Evolutionary conservation across 2,329 filamentous ascomycete genomes (phyloP), one percentile per base, ranked within the genome.

Genomic region (Phyllosticta paracitricarpa): DNA sequence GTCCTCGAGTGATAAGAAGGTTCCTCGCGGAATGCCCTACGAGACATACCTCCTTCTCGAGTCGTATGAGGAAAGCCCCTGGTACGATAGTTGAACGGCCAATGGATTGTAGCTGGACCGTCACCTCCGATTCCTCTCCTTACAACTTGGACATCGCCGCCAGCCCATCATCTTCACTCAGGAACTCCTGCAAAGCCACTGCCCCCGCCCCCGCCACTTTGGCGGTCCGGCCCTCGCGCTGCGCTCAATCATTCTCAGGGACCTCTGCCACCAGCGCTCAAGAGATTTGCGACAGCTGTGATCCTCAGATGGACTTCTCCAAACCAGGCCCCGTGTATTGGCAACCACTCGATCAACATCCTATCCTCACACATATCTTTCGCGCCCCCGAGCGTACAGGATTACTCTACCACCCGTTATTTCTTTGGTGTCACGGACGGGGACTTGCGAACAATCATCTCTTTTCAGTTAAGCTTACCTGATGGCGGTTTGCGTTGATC

Each of bases 1-100:
- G 33, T 51, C 60, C 55, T 51, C 51, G n/a, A 14, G 33, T 0
- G 55, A 51, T 17, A 53, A 57, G 51, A 54, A 58, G 60, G 40
- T 61, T 6, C 59, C 59, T 10, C 54, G 59, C 26, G 59, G 59
- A 40, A 61, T 61, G 59, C 59, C 59, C 54, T 61, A 61, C 59
- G 59, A 61, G 28, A 61, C 59, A 2, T 61, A 56, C 19, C 55
- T 61, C 12, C 60, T 61, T 6, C 55, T 61, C 12, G 60, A 61
- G 28, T 57, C 60, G 4, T 61, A 61, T 24, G 55, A 57, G 35
- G 60, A 61, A n/a, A 61, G 60, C 24, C 60, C 60, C 30, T 61
- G 60, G 60, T 61, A 61, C 60, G 54, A 61, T 51, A 57, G 55
- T 54, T 61, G 56, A 61, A 54, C 54, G 9, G 17, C 40, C 19